These are phyloP conservation scores for Rhodotorula paludigena DNA, from an alignment of 768 basidiomycete genomes.

Conservation along the genomic window DNA sequence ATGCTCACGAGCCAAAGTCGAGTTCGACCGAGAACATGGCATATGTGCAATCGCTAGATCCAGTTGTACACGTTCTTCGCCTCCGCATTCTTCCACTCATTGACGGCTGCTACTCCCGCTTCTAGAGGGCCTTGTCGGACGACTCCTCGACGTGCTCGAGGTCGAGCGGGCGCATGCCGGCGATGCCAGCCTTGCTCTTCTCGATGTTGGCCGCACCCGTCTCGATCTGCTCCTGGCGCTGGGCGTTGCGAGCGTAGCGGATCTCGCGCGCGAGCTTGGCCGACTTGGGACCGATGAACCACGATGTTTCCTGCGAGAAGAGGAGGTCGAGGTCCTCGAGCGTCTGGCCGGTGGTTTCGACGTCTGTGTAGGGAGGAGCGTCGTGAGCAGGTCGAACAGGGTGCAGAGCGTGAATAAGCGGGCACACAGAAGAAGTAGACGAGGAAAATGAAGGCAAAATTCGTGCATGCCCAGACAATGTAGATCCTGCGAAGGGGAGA, in stretches of 20 bases:
- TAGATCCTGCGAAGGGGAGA: background rate
- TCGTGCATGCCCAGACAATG: background rate
- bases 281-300: constrained; percentile 4
- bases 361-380: background rate
- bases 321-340: constrained; percentile 13
- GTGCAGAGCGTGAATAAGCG: background rate
- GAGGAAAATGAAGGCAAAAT: background rate
- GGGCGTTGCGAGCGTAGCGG: background rate
- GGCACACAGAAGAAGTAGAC: constrained; percentile 5
- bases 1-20: too few relatives aligned
- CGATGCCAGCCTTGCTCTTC: background rate
- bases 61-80: too few relatives aligned
- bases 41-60: too few relatives aligned
- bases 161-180: constrained; percentile 1
- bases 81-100: too few relatives aligned
- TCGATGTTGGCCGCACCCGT: background rate
- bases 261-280: background rate
- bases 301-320: background rate
- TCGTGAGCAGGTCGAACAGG: background rate
- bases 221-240: background rate
- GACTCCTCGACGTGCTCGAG: background rate
- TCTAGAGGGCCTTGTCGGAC: too few relatives aligned
- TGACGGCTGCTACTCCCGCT: too few relatives aligned
- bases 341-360: constrained; percentile 5
- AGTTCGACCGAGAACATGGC: too few relatives aligned